These are phyloP conservation scores for Diaporthe sp. DNA, from an alignment of 2,329 filamentous ascomycete genomes.

Conservation along the genomic window DNA sequence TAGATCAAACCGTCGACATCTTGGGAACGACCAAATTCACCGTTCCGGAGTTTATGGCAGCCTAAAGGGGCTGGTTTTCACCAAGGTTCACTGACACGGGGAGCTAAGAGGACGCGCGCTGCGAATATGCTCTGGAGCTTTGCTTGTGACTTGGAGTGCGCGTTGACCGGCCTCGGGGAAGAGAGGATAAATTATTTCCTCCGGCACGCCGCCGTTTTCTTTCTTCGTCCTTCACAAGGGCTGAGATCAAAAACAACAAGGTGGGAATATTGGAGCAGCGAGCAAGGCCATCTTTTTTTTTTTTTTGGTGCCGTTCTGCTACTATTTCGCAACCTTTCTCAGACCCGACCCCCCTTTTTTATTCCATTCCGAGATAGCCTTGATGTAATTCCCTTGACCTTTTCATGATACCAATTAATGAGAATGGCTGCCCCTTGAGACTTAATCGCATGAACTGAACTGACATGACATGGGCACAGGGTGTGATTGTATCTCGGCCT, in stretches of 20 bases:
- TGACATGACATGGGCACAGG: conserved; percentile 8
- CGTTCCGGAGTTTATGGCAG: conserved; percentile 29
- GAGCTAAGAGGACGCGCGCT: conserved; percentile 24
- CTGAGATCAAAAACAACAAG: conserved; percentile 12
- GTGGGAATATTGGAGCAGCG: conserved; percentile 27
- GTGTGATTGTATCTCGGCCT: background rate
- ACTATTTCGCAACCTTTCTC: conserved; percentile 28
- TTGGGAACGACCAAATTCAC: conserved; percentile 21
- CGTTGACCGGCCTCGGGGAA: conserved; percentile 30
- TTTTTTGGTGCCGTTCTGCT: conserved; percentile 29
- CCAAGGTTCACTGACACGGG: conserved; percentile 33
- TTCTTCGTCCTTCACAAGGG: conserved; percentile 33
- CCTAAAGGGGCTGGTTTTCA: conserved; percentile 23
- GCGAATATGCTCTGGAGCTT: conserved; percentile 33
- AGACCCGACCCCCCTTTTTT: conserved; percentile 31
- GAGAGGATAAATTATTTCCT: conserved; percentile 28
- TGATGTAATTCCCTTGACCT: conserved; percentile 59
- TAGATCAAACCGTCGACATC: conserved; percentile 23
- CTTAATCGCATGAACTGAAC: conserved; percentile 16
- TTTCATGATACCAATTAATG: conserved; percentile 62
- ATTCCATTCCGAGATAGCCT: conserved; percentile 46
- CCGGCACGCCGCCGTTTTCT: conserved; percentile 34
- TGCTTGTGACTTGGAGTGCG: conserved; percentile 31
- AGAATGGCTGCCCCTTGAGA: conserved; percentile 46
- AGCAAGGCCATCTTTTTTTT: conserved; percentile 20